Evolutionary conservation across 371 early-diverging fungal genomes (phyloP).

Genomic region (Mucor piriformis): DNA sequence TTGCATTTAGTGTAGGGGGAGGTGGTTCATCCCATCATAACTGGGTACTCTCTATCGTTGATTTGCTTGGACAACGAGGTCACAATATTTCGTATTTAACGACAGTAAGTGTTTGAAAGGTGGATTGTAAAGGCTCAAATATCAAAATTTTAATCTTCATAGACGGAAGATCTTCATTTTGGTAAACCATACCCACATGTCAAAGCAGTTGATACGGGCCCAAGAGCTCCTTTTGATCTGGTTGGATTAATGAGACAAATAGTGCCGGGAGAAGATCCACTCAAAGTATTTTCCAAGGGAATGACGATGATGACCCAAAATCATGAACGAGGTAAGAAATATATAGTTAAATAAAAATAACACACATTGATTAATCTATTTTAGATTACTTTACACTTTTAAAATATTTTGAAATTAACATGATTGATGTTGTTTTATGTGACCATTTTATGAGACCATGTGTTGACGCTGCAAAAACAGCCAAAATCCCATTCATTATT

Average conservation of each 20-base stretch:
- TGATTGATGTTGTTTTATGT: conserved; percentile 10
- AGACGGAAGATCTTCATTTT: conserved; percentile 5
- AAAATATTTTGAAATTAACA: conserved; percentile 3
- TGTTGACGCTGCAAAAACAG: conserved; percentile 6
- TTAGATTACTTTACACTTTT: background rate
- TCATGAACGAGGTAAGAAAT: conserved; percentile 8
- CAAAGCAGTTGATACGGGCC: conserved; percentile 4
- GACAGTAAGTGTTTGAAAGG: conserved; percentile 7
- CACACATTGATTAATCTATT: background rate
- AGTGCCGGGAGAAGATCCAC: background rate
- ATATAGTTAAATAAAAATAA: no score
- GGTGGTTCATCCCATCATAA: conserved; percentile 16
- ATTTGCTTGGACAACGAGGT: background rate
- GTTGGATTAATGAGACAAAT: background rate
- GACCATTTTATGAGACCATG: conserved; percentile 15
- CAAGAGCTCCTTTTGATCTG: background rate
- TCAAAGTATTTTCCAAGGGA: background rate
- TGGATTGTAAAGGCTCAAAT: no score
- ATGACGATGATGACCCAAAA: background rate
- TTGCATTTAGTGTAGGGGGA: background rate
- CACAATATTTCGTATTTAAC: conserved; percentile 5
- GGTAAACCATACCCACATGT: conserved; percentile 5
- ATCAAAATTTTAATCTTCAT: no score
- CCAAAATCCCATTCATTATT: conserved; percentile 9
- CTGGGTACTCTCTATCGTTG: conserved; percentile 11